These are phyloP conservation scores for Suillus subluteus DNA, from an alignment of 768 basidiomycete genomes.

Conservation along the genomic window DNA sequence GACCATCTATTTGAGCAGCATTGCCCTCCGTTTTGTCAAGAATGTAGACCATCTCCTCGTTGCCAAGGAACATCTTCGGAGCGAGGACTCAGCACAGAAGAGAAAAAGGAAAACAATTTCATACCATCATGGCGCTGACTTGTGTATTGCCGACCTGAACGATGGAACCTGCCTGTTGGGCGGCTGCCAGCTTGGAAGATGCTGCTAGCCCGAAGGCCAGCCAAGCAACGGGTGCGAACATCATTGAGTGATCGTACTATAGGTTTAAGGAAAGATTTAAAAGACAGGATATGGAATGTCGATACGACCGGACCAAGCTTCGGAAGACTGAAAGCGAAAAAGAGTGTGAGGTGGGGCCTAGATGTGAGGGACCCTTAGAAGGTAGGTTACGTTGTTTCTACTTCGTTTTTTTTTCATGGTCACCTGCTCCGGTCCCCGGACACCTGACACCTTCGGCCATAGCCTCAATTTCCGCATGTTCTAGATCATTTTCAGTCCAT, in stretches of 20 bases:
- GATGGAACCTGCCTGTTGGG: conserved; percentile 23
- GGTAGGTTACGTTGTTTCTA: not conserved
- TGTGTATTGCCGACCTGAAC: conserved; percentile 36
- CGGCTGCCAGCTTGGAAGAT: conserved; percentile 24
- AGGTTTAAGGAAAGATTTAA: conserved; percentile 1
- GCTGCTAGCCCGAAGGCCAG: conserved; percentile 50
- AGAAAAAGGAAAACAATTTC: conserved; percentile 16
- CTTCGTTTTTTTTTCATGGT: not conserved
- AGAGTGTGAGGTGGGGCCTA: not conserved
- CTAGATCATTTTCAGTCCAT: not conserved
- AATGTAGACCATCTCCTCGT: conserved; percentile 81
- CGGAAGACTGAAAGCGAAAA: conserved; percentile 6
- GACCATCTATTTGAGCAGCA: conserved; percentile 61
- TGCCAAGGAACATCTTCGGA: conserved; percentile 70
- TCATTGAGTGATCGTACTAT: conserved; percentile 17
- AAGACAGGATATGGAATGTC: not conserved
- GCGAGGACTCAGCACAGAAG: not conserved
- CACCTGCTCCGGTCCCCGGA: not conserved
- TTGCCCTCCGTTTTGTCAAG: conserved; percentile 92
- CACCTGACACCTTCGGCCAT: not conserved
- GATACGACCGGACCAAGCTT: not conserved
- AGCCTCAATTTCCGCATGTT: not conserved
- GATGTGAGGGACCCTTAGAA: not conserved
- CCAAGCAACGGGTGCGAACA: conserved; percentile 40
- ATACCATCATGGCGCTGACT: conserved; percentile 60